Percentiles rank a stretch among this genome's conserved stretches.
phyloP scores from a whole-genome alignment of 2,329 filamentous ascomycete genomes.

The Pezicula radicicola region DNA sequence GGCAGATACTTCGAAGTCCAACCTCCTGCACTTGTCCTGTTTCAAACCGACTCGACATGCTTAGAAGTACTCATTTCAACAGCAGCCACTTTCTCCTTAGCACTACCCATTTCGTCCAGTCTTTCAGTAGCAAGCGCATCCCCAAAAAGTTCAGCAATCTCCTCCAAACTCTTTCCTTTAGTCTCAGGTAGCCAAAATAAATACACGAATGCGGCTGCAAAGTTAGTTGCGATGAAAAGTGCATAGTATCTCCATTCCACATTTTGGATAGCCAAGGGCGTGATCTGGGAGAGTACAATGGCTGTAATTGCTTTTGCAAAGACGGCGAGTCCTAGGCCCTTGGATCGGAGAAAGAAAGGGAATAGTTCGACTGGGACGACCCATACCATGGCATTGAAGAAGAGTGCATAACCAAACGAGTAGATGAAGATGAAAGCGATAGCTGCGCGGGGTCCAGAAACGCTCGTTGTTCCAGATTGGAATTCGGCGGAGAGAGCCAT shows the following conservation, averaged over 20 bases:
- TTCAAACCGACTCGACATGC: background rate
- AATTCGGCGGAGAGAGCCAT: constrained; percentile 23
- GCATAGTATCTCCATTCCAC: constrained; percentile 37
- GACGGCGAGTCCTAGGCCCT: constrained; percentile 29
- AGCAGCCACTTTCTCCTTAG: background rate
- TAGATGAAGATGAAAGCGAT: constrained; percentile 37
- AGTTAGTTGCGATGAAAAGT: constrained; percentile 32
- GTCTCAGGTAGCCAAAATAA: constrained; percentile 59
- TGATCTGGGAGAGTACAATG: constrained; percentile 29
- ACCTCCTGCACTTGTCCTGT: too few relatives aligned
- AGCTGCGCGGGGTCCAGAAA: constrained; percentile 27
- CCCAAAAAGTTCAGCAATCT: constrained; percentile 34
- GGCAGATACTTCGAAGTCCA: too few relatives aligned
- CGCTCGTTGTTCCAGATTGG: constrained; percentile 13
- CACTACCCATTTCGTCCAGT: background rate
- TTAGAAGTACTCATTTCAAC: background rate
- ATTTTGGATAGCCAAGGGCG: constrained; percentile 31
- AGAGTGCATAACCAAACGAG: constrained; percentile 32
- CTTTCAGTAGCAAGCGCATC: constrained; percentile 5
- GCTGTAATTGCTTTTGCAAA: constrained; percentile 26
- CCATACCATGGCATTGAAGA: constrained; percentile 35
- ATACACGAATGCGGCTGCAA: constrained; percentile 29
- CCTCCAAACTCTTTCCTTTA: constrained; percentile 63
- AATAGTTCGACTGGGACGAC: constrained; percentile 32
- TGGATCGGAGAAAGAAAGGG: constrained; percentile 28